Evolutionary conservation across 2,329 filamentous ascomycete genomes (phyloP), one percentile per base, ranked within the genome.

Genomic region (Fusarium sp.): DNA sequence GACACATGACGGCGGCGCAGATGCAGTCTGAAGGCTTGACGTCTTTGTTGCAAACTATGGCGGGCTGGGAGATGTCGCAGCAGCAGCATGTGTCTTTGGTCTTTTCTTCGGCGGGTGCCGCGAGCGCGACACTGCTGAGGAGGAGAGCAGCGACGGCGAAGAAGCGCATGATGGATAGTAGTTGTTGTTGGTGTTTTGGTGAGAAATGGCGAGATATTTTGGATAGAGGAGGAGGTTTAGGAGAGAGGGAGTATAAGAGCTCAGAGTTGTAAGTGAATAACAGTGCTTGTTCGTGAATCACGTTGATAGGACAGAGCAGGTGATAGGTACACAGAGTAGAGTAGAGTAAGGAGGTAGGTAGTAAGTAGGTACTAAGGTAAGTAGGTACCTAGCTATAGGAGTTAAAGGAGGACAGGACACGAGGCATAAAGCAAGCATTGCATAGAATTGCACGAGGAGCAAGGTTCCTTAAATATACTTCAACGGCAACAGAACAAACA

Each of bases 1-100:
- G 73, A 45, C 73, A 76, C 33, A 52, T 21, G 14, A 72, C 68
- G 11, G 61, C 65, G 5, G 52, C 48, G 47, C 74, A 79, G 48
- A 73, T 33, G 63, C 77, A 79, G 11, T 74, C 67, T 20, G 52
- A 31, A 25, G 58, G 50, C 11, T 50, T 55, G 60, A 63, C 36
- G 7, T 57, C 14, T 13, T 47, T 37, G n/a, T 56, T 60, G 66
- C 77, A 79, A 50, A 67, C 59, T 21, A 76, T 75, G 49, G 59
- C 67, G 9, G 40, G 42, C 9, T 54, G 47, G 11, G 61, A 59
- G 14, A 73, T 59, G 45, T 79, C 72, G 66, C 77, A 79, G 73
- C 77, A 79, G 72, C 77, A 79, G 73, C 76, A 79, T 11, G 58
- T 54, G 17, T 29, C 59, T 21, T 43, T 31, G 21, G 41, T 14